Base-by-base conservation (phyloP, 2,329 filamentous ascomycete genomes). In the Penicillium corylophilum region DNA sequence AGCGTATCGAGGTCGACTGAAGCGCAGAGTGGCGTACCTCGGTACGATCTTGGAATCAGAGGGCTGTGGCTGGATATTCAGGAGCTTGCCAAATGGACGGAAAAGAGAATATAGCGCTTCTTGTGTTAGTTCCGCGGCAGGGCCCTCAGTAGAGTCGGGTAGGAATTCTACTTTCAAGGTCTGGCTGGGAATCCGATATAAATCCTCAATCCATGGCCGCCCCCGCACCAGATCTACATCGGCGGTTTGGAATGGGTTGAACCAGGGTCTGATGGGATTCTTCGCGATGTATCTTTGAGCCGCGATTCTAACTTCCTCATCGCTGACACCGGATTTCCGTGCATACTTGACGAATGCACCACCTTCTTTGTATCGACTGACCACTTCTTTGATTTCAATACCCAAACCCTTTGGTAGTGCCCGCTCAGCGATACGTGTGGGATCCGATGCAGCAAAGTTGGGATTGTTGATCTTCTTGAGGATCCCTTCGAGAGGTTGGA, bases 341-440 rank as follows among this genome's bases (percentile, higher is more conserved):
- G 80, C 81, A 67, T 95, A 91, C 70, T 95, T 96, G 69, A 97
- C 86, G 68, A 95, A 97, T 0, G 90, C 90, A 12, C 94, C 94
- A 15, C 94, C 94, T 66, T 99, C 94, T 64, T 95, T 92, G 24
- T 95, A 78, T 3, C 91, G 82, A 0, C 92, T 91, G 16, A 96
- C 71, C 15, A 96, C 86, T 64, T 95, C 87, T 3, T 85, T 89
- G 42, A 96, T 83, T 51, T 86, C 84, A 43, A 95, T 76, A 1
- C 82, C 77, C 1, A 86, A 64, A 9, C 79, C 79, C 4, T 77
- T 69, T 1, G 87, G 88, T 22, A 90, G 82, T 0, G 85, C 87
- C 48, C 80, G 80, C 41, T 81, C 71, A 13, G 84, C 74, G 16
- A 87, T 76, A 28, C 73, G 72, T 23, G 75, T 65, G 0, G 84